Evolutionary conservation across 1,284 basidiomycete genomes (phyloP).

Genomic region (Sporisorium graminicola): DNA sequence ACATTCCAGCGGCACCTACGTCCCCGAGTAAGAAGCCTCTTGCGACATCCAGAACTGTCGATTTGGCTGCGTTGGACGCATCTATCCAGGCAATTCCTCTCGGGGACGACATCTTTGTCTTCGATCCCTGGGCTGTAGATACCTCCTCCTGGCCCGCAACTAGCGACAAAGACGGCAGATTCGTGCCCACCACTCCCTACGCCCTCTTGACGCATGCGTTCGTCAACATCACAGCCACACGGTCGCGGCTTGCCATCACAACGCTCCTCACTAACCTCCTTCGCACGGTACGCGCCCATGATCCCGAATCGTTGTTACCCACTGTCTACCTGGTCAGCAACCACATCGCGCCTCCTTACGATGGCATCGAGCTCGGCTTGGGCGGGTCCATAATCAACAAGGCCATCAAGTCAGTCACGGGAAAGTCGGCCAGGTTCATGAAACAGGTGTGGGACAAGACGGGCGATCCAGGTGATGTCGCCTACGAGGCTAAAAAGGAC

Average conservation of each 20-base stretch:
- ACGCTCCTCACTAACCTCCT: conserved; percentile 85
- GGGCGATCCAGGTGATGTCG: conserved; percentile 68
- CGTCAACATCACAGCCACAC: conserved; percentile 79
- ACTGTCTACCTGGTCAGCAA: conserved; percentile 92
- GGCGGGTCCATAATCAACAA: conserved; percentile 79
- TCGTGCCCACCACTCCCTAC: conserved; percentile 75
- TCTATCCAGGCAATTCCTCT: conserved; percentile 58
- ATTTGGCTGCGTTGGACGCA: conserved; percentile 52
- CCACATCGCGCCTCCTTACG: conserved; percentile 78
- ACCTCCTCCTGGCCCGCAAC: conserved; percentile 56
- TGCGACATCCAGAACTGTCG: conserved; percentile 18
- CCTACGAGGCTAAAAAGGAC: conserved; percentile 64
- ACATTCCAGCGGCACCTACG: conserved; percentile 1
- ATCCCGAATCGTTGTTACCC: conserved; percentile 80
- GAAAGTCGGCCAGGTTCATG: conserved; percentile 78
- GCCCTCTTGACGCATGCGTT: conserved; percentile 84
- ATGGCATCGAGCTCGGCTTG: conserved; percentile 70
- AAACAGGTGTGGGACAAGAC: conserved; percentile 73
- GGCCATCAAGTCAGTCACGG: conserved; percentile 85
- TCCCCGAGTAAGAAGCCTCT: conserved; percentile 11
- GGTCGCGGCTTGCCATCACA: conserved; percentile 84
- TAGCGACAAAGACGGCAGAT: conserved; percentile 14
- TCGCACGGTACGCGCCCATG: conserved; percentile 78
- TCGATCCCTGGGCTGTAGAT: conserved; percentile 58
- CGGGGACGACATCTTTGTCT: conserved; percentile 66